phyloP scores from a whole-genome alignment of 495 filamentous ascomycete species.

The Penicillium chermesinum region DNA sequence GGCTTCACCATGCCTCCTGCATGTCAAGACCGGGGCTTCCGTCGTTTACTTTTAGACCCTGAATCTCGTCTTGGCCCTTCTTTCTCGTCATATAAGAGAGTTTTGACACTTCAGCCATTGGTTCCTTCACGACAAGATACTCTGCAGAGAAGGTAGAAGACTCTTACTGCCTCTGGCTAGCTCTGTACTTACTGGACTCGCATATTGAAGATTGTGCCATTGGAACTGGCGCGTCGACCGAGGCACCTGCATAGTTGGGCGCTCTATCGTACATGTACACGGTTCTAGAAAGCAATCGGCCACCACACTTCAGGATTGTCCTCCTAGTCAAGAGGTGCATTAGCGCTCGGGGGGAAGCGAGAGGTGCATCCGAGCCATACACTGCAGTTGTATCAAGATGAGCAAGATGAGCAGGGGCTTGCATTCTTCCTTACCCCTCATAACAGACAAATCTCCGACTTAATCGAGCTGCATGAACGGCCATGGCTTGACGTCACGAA shows the following conservation, averaged over 20 bases:
- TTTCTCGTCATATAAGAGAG: too few species aligned
- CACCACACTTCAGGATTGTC: slow-evolving; percentile 14
- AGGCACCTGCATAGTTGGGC: background rate
- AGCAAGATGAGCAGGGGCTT: slow-evolving; percentile 7
- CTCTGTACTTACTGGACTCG: too few species aligned
- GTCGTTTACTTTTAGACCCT: too few species aligned
- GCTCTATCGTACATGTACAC: slow-evolving; percentile 1
- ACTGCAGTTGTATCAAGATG: slow-evolving; percentile 17
- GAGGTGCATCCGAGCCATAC: slow-evolving; percentile 22
- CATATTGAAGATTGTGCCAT: too few species aligned
- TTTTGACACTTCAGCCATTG: too few species aligned
- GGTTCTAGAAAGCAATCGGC: slow-evolving; percentile 27
- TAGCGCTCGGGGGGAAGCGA: slow-evolving; percentile 36
- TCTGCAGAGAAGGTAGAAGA: too few species aligned
- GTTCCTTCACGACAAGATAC: too few species aligned
- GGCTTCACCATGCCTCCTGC: too few species aligned
- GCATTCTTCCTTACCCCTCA: background rate
- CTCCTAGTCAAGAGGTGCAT: slow-evolving; percentile 25
- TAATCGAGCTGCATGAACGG: slow-evolving; percentile 16
- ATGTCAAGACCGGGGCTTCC: too few species aligned
- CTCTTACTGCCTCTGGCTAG: too few species aligned
- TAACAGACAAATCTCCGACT: background rate
- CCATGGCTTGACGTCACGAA: slow-evolving; percentile 12
- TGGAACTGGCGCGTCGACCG: too few species aligned
- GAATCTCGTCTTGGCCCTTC: too few species aligned